phyloP scores from a whole-genome alignment of 2,329 filamentous ascomycete genomes.

The Aspergillus sp. region DNA sequence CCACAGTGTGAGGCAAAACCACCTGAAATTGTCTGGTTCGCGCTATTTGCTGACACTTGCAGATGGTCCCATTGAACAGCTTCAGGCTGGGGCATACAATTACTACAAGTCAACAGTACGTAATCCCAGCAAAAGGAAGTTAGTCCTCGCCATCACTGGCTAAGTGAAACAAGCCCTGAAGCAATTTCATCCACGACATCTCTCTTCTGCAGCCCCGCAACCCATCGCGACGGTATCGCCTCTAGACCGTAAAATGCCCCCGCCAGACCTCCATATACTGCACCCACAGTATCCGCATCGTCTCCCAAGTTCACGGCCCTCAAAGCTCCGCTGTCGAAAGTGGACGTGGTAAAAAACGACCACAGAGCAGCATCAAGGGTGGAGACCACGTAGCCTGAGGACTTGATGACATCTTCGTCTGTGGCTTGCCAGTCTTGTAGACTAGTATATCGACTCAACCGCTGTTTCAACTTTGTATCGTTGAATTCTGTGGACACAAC shows the following conservation, averaged over 20 bases:
- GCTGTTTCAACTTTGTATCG: background rate
- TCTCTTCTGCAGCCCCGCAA: conserved; percentile 26
- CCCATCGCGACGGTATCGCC: conserved; percentile 32
- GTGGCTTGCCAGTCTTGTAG: conserved; percentile 29
- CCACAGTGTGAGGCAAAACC: background rate
- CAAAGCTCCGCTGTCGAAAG: conserved; percentile 39
- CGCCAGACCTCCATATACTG: conserved; percentile 46
- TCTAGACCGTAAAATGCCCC: conserved; percentile 43
- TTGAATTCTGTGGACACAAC: background rate
- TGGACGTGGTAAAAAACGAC: conserved; percentile 42
- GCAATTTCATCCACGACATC: background rate
- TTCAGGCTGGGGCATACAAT: background rate
- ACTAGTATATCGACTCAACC: conserved; percentile 11
- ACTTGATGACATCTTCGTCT: conserved; percentile 26
- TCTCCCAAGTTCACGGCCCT: conserved; percentile 44
- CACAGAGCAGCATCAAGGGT: conserved; percentile 45
- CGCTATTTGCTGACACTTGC: conserved; percentile 7
- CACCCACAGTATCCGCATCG: conserved; percentile 47
- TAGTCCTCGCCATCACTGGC: background rate
- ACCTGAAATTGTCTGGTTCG: background rate
- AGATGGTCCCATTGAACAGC: background rate
- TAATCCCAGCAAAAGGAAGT: too few relatives aligned
- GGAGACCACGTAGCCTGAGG: conserved; percentile 44
- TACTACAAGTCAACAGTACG: too few relatives aligned
- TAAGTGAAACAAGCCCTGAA: background rate